Evolutionary conservation across 768 basidiomycete genomes (phyloP).

Genomic region (Dioszegia aurantiaca): DNA sequence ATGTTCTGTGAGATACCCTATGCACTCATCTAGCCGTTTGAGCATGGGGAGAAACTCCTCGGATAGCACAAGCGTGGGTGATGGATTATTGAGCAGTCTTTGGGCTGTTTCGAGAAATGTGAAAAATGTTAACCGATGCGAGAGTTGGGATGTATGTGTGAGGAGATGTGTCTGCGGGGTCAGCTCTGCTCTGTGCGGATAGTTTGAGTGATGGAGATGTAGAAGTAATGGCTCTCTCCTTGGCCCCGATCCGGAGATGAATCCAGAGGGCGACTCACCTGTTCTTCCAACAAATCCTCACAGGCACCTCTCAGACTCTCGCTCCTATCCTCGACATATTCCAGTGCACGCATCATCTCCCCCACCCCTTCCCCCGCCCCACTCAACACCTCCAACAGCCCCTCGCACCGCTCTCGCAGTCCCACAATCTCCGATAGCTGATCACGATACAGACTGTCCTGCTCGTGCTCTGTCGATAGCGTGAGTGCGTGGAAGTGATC

Average conservation of each 20-base stretch:
- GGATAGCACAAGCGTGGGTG: conserved; percentile 83
- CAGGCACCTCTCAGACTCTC: conserved; percentile 86
- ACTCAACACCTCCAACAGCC: conserved; percentile 67
- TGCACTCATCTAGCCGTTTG: conserved; percentile 88
- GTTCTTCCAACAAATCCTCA: conserved; percentile 81
- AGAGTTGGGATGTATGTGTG: conserved; percentile 77
- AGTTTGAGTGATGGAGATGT: too few relatives aligned
- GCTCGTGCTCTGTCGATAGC: conserved; percentile 82
- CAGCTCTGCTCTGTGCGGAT: conserved; percentile 6
- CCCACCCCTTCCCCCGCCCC: conserved; percentile 67
- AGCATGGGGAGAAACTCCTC: conserved; percentile 95
- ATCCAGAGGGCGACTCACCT: conserved; percentile 58
- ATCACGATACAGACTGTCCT: conserved; percentile 85
- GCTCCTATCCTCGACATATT: conserved; percentile 87
- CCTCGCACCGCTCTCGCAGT: conserved; percentile 74
- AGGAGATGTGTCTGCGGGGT: conserved; percentile 67
- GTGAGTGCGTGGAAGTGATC: conserved; percentile 93
- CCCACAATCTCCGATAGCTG: conserved; percentile 73
- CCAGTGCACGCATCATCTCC: conserved; percentile 79
- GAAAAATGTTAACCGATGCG: conserved; percentile 80
- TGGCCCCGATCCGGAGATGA: too few relatives aligned
- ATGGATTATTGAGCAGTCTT: conserved; percentile 88
- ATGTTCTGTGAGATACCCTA: conserved; percentile 81
- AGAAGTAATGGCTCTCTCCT: too few relatives aligned
- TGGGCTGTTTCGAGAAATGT: conserved; percentile 90